phyloP scores from a whole-genome alignment of 1,139 yeast species.

The Geotrichum reessii region DNA sequence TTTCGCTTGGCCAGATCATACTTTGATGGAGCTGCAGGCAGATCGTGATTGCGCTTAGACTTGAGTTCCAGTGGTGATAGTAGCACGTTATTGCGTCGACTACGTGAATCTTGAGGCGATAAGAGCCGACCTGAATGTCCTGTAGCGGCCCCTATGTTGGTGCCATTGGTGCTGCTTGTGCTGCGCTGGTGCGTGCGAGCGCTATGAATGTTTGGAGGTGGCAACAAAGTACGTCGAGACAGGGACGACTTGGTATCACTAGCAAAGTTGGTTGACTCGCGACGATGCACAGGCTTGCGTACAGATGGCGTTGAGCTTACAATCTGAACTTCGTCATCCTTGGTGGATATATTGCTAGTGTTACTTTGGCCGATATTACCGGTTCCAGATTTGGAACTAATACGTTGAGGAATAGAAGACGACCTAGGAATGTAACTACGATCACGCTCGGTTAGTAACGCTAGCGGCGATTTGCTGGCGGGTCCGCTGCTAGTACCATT shows the following conservation, averaged over 20 bases:
- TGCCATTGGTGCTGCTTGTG: not conserved
- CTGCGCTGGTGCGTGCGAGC: not conserved
- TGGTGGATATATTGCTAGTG: not conserved
- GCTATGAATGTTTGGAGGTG: not conserved
- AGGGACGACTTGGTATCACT: not conserved
- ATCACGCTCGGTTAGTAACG: not conserved
- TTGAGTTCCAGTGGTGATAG: not conserved
- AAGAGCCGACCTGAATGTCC: not conserved
- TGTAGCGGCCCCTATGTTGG: not conserved
- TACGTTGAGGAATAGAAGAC: constrained; percentile 4
- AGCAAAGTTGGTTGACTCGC: not conserved
- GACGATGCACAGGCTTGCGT: not conserved
- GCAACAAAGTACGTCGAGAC: not conserved
- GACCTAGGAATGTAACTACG: not conserved
- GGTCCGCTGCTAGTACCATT: not conserved
- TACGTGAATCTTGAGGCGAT: not conserved
- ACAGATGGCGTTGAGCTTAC: constrained; percentile 1
- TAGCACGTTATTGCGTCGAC: not conserved
- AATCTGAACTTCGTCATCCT: not conserved
- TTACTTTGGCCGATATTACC: not conserved
- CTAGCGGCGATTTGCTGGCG: not conserved
- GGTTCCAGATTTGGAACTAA: not conserved
- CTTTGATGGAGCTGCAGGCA: not conserved
- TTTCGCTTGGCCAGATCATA: not conserved
- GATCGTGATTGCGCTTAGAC: not conserved